Percentiles rank a stretch among this genome's conserved stretches.
Evolutionary conservation across 768 basidiomycete genomes (phyloP).

Genomic region (Mycena rebaudengoi): DNA sequence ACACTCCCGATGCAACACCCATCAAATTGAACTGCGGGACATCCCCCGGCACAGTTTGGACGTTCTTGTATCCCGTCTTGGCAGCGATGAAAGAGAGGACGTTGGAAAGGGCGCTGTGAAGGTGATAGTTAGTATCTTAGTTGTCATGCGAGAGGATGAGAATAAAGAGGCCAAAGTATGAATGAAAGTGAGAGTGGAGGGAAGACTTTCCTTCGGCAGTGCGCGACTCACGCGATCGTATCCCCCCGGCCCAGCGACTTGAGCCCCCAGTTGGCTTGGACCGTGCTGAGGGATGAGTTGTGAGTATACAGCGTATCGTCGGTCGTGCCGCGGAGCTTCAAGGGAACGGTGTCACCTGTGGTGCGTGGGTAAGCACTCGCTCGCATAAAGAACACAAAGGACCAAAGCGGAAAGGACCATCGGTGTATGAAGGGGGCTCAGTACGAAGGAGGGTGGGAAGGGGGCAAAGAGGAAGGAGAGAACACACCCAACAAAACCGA

Average conservation of each 20-base stretch:
- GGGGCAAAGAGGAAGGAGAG: background rate
- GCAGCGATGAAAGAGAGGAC: conserved; percentile 62
- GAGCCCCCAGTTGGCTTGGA: conserved; percentile 69
- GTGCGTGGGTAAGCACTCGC: too few species aligned
- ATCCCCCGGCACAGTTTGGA: background rate
- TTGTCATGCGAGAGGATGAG: background rate
- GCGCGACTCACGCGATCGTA: conserved; percentile 51
- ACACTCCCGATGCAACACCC: conserved; percentile 51
- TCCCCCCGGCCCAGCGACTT: conserved; percentile 67
- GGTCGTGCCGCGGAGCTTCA: conserved; percentile 47
- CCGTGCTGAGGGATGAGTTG: conserved; percentile 63
- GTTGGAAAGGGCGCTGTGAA: conserved; percentile 44
- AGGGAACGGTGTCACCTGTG: conserved; percentile 49
- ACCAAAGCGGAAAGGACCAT: too few species aligned
- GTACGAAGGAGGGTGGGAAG: background rate
- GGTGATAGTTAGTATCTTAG: conserved; percentile 28
- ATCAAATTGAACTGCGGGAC: conserved; percentile 51
- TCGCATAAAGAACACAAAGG: too few species aligned
- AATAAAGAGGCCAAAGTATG: conserved; percentile 11
- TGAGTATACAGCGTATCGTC: conserved; percentile 68
- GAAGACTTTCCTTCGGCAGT: too few species aligned
- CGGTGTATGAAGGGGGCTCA: too few species aligned
- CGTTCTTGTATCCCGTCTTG: conserved; percentile 52
- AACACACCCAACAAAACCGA: conserved; percentile 47
- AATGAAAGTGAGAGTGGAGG: too few species aligned